Percentiles rank a stretch among this genome's conserved stretches.
These are phyloP conservation scores for Poterioochromonas sp. DNA, from an alignment of 352 stramenopile species.

Conservation along the genomic window DNA sequence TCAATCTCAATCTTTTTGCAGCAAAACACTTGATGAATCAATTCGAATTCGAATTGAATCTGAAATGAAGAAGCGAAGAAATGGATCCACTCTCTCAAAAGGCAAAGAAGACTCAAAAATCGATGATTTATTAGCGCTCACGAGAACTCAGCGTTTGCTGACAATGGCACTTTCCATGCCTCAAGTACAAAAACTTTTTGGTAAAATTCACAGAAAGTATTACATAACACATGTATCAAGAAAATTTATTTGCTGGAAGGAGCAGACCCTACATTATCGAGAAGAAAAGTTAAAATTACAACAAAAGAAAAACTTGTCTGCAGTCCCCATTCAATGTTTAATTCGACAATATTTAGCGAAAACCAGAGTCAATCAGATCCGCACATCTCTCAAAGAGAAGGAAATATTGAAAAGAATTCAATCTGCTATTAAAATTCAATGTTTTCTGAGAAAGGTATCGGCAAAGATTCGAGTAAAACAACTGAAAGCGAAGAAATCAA, in stretches of 20 bases:
- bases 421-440: neutral
- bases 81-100: too few species aligned
- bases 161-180: neutral
- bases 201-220: neutral
- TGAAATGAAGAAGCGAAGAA: too few species aligned
- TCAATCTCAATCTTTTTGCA: too few species aligned
- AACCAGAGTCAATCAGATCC: neutral
- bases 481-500: neutral
- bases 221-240: neutral
- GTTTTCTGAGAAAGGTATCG: neutral
- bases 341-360: neutral
- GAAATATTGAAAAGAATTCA: neutral
- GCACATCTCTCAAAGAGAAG: neutral
- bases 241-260: neutral
- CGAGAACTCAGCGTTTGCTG: neutral
- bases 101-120: too few species aligned
- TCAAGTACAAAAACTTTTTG: neutral
- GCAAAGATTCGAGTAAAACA: neutral
- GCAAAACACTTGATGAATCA: too few species aligned
- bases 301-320: neutral
- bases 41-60: too few species aligned
- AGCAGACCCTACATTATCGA: neutral
- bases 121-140: too few species aligned
- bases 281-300: neutral
- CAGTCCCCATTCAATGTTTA: neutral